These are phyloP conservation scores for Amphicarpaea edgeworthii DNA, from an alignment of 306 rosid species.

Conservation along the genomic window DNA sequence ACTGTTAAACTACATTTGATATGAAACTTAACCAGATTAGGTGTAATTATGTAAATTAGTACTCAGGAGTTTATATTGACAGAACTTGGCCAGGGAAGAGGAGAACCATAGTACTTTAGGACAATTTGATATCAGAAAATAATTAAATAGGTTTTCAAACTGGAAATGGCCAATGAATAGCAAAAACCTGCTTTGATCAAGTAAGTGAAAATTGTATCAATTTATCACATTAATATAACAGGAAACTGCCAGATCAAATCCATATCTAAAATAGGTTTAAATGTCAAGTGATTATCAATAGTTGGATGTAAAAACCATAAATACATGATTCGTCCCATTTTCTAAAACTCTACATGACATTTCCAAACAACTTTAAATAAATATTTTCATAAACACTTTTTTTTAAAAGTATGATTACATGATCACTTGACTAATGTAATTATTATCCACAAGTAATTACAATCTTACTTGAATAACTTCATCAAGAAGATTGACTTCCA, in stretches of 20 bases:
- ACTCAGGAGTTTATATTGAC: no score
- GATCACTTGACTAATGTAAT: constrained; percentile 8
- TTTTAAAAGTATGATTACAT: constrained; percentile 9
- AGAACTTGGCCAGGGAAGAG: constrained; percentile 3
- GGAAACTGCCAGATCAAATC: not conserved
- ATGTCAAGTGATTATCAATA: not conserved
- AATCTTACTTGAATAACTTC: constrained; percentile 75
- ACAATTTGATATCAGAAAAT: constrained; percentile 28
- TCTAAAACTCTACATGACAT: not conserved
- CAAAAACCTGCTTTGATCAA: not conserved
- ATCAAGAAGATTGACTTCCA: constrained; percentile 71
- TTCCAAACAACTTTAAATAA: constrained; percentile 21
- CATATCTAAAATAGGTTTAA: not conserved
- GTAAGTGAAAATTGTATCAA: not conserved
- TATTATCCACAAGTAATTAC: constrained; percentile 30
- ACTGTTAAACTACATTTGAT: no score
- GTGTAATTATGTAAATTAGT: no score
- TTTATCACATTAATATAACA: constrained; percentile 20
- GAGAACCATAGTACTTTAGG: constrained; percentile 16
- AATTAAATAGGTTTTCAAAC: constrained; percentile 16
- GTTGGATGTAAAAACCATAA: not conserved
- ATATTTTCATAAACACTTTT: not conserved
- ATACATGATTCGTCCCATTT: constrained; percentile 5
- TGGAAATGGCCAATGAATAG: constrained; percentile 20
- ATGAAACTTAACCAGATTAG: no score